A percentile compares a stretch with the other conserved stretches of the same genome.
These are phyloP conservation scores for Iris macrosiphon DNA, from an alignment of 106 monocot genomes.

Conservation along the genomic window DNA sequence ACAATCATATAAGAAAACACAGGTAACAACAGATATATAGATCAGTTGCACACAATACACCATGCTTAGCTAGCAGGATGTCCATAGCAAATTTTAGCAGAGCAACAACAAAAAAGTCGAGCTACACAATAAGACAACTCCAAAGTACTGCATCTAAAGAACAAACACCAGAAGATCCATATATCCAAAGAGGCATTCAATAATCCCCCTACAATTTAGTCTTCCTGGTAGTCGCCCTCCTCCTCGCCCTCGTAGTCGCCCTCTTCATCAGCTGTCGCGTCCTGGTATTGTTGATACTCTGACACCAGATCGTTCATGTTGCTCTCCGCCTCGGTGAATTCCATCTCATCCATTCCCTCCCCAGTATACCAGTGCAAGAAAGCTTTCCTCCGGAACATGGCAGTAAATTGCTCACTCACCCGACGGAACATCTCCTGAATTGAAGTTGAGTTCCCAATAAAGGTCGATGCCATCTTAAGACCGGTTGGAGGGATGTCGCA, in stretches of 20 bases:
- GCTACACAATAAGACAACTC: background rate
- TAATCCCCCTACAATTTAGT: background rate
- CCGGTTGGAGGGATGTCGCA: too few species aligned
- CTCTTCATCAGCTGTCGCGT: constrained; percentile 11
- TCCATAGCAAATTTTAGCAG: background rate
- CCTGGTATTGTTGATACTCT: constrained; percentile 15
- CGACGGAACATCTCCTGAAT: too few species aligned
- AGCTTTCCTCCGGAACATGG: too few species aligned
- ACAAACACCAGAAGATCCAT: background rate
- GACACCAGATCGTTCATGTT: constrained; percentile 12
- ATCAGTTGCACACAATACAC: too few species aligned
- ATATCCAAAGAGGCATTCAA: background rate
- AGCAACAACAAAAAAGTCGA: background rate
- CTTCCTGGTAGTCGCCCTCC: constrained; percentile 1
- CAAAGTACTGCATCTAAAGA: background rate
- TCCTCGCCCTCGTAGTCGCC: constrained; percentile 5
- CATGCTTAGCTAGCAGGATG: too few species aligned
- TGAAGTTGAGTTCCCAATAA: too few species aligned
- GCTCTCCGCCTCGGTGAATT: background rate
- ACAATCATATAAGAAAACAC: too few species aligned
- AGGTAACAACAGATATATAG: too few species aligned
- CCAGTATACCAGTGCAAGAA: too few species aligned
- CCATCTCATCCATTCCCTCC: too few species aligned
- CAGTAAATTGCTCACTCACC: too few species aligned
- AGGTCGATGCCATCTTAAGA: too few species aligned